These are phyloP conservation scores for Phialophora macrospora DNA, from an alignment of 2,329 filamentous ascomycete species.

Conservation along the genomic window DNA sequence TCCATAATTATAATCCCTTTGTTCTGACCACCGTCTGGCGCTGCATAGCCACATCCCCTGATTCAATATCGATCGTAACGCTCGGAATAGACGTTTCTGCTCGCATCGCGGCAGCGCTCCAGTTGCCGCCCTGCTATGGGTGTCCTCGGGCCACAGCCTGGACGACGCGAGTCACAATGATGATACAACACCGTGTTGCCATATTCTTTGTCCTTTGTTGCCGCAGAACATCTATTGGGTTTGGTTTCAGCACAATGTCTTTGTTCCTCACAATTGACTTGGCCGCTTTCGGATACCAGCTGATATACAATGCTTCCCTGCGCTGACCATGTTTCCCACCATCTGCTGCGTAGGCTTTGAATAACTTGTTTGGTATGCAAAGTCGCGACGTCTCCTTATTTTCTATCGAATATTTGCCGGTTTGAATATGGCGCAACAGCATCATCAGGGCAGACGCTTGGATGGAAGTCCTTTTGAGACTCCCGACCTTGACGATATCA, in stretches of 20 bases:
- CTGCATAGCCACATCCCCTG: neutral
- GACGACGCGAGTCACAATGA: neutral
- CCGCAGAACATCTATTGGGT: neutral
- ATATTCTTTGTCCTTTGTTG: neutral
- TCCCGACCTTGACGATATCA: constrained; percentile 3
- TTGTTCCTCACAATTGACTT: neutral
- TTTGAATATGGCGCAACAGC: constrained; percentile 3
- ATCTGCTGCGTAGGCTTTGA: neutral
- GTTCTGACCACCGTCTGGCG: neutral
- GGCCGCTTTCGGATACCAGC: neutral
- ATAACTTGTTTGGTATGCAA: neutral
- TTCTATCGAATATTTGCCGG: neutral
- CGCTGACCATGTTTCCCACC: neutral
- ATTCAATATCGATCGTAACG: neutral
- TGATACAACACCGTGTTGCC: neutral
- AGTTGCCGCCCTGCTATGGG: neutral
- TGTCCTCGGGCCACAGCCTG: neutral
- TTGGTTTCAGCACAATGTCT: constrained; percentile 4
- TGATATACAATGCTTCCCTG: constrained; percentile 5
- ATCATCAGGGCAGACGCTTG: constrained; percentile 5
- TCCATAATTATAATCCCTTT: neutral
- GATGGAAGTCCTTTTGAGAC: constrained; percentile 9
- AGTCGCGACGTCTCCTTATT: neutral
- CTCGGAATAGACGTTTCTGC: neutral
- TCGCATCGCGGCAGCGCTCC: neutral